Evolutionary conservation across 805 yeast genomes (phyloP).

Genomic region (Candida argentea): DNA sequence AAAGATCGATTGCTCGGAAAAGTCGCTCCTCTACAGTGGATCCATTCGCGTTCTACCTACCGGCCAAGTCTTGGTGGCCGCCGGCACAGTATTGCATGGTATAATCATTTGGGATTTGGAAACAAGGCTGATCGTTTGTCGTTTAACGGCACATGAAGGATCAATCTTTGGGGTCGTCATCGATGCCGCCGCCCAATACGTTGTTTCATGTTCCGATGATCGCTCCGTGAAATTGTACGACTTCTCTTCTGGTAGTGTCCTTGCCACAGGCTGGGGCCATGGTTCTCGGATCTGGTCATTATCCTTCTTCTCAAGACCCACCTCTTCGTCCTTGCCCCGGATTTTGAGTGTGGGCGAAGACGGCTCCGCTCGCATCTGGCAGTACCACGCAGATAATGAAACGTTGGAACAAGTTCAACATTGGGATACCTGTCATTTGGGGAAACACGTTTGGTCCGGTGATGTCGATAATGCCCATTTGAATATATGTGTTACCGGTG

Average conservation of each 20-base stretch:
- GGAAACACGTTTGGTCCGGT: slow-evolving; percentile 82
- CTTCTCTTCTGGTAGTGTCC: slow-evolving; percentile 40
- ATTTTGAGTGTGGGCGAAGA: slow-evolving; percentile 78
- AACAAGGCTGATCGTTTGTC: slow-evolving; percentile 34
- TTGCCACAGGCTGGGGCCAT: slow-evolving; percentile 94
- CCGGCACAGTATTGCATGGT: slow-evolving; percentile 93
- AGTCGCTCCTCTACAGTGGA: slow-evolving; percentile 84
- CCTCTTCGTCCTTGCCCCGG: slow-evolving; percentile 6
- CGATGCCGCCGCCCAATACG: slow-evolving; percentile 41
- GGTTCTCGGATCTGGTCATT: slow-evolving; percentile 79
- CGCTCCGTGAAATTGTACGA: slow-evolving; percentile 77
- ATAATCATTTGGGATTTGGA: slow-evolving; percentile 64
- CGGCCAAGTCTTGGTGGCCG: slow-evolving; percentile 48
- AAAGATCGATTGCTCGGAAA: slow-evolving; percentile 46
- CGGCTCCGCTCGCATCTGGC: slow-evolving; percentile 76
- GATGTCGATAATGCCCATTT: slow-evolving; percentile 36
- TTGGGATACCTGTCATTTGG: slow-evolving; percentile 60
- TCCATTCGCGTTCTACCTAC: slow-evolving; percentile 40
- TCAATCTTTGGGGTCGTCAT: slow-evolving; percentile 76
- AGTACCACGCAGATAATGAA: slow-evolving; percentile 19
- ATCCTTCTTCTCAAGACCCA: slow-evolving; percentile 8
- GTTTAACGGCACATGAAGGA: slow-evolving; percentile 75
- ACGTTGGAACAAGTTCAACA: slow-evolving; percentile 33
- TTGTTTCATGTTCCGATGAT: slow-evolving; percentile 89
- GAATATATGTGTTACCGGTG: slow-evolving; percentile 67